A percentile compares a stretch with the other conserved stretches of the same genome.
Evolutionary conservation across 1,139 yeast genomes (phyloP).

Genomic region (Pichia sp.): DNA sequence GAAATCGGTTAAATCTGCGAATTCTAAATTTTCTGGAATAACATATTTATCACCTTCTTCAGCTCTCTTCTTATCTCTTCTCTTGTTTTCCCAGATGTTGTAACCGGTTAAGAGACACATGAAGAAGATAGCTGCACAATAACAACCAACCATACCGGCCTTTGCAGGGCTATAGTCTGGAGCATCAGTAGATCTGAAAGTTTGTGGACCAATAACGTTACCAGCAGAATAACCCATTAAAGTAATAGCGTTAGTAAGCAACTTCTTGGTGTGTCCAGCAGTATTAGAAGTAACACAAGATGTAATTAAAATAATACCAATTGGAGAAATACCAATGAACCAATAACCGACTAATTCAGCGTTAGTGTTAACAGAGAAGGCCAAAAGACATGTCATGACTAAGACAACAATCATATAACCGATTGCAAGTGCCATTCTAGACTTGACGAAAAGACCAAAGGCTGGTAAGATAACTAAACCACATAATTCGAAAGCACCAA

Average conservation of each 20-base stretch:
- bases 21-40: slow-evolving; percentile 40
- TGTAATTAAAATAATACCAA: slow-evolving; percentile 38
- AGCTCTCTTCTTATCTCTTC: slow-evolving; percentile 13
- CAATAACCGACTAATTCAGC: slow-evolving; percentile 45
- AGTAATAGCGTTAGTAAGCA: slow-evolving; percentile 56
- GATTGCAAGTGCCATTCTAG: slow-evolving; percentile 36
- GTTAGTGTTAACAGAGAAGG: slow-evolving; percentile 38
- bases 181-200: slow-evolving; percentile 39
- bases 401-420: slow-evolving; percentile 38
- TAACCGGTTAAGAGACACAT: slow-evolving; percentile 17
- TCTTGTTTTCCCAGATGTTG: slow-evolving; percentile 21
- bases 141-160: slow-evolving; percentile 30
- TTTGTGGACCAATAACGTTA: slow-evolving; percentile 69
- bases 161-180: slow-evolving; percentile 25
- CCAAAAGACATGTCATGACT: slow-evolving; percentile 45
- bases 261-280: slow-evolving; percentile 70
- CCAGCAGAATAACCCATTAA: slow-evolving; percentile 68
- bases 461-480: slow-evolving; percentile 25
- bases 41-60: slow-evolving; percentile 23
- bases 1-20: slow-evolving; percentile 50
- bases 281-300: slow-evolving; percentile 45
- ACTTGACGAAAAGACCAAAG: slow-evolving; percentile 23
- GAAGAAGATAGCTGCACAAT: slow-evolving; percentile 19
- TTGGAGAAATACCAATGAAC: slow-evolving; percentile 34
- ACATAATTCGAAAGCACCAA: slow-evolving; percentile 40